Base-by-base conservation (phyloP, 225 moss, liverwort and hornwort species). In the Anthoceros angustus region DNA sequence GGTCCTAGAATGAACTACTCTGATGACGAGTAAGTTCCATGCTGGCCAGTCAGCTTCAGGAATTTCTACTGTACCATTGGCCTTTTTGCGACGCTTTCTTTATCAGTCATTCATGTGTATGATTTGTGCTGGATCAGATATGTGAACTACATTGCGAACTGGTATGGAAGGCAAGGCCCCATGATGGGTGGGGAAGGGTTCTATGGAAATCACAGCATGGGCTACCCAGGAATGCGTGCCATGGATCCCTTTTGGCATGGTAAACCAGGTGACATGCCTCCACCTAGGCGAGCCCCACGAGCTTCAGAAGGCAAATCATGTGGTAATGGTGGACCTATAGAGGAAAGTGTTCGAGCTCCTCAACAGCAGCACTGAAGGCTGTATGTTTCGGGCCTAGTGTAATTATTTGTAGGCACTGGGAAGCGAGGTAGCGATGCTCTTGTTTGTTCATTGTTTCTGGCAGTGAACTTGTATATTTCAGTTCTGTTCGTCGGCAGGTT, bases 71-170 rank as follows among this genome's bases (percentile, higher is more conserved):
- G 7, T 18, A 5, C 20, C 14, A 16, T 7, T 55, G 23, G 55
- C 12, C 16, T 55, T 18, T 18, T 18, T 1, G 55, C 23, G 5
- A 15, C 55, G 18, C 23, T 2, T 16, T 46, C 12, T 6, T 50
- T 20, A 50, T 68, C n/a, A 21, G 0, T 49, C 10, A 8, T 24
- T 21, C 26, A 26, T 24, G 45, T 45, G 20, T 14, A 6, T 49
- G 43, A 14, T 2, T 43, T n/a, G 26, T 45, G 43, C 7, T 7
- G 67, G 21, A 12, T 42, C 71, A 98, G 95, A 78, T 98, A 98
- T 81, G 78, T 85, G 41, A 89, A 81, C 63, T 89, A 92, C 71
- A 77, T 89, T 63, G 77, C 85, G 40, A 87, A 78, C 78, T 98
- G 92, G 88, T 92, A 98, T 55, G 79, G 73, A 67, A 72, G 74